These are phyloP conservation scores for Colletotrichum sansevieriae DNA, from an alignment of 2,329 filamentous ascomycete genomes.

Conservation along the genomic window DNA sequence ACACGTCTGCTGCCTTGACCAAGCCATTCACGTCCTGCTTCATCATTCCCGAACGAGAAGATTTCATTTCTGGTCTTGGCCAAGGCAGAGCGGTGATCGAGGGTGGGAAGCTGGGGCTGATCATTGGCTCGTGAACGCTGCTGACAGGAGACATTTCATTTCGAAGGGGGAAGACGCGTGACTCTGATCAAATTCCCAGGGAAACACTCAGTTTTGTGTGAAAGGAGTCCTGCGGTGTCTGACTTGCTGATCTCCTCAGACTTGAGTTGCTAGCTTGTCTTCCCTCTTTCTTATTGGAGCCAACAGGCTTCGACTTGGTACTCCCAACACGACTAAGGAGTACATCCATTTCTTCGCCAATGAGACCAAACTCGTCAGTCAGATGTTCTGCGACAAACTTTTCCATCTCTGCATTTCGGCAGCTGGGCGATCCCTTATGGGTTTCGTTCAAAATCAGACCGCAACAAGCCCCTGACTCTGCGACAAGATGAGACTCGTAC, in stretches of 20 bases:
- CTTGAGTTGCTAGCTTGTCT: not conserved
- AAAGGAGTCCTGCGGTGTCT: not conserved
- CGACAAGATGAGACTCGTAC: not conserved
- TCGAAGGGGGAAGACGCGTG: not conserved
- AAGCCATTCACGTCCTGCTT: not conserved
- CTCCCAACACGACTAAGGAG: not conserved
- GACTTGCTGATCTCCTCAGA: not conserved
- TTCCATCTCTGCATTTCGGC: not conserved
- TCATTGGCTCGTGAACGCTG: conserved; percentile 18
- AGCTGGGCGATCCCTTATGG: not conserved
- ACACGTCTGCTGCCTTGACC: not conserved
- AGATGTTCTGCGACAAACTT: not conserved
- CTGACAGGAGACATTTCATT: not conserved
- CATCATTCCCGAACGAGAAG: conserved; percentile 2
- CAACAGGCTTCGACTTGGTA: not conserved
- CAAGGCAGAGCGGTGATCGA: not conserved
- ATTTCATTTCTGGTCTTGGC: conserved; percentile 1
- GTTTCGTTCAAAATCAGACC: not conserved
- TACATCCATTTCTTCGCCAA: conserved; percentile 11
- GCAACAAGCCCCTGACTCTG: not conserved
- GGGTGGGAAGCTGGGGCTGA: too few relatives aligned
- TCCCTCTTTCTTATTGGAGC: not conserved
- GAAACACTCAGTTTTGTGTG: not conserved
- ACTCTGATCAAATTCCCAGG: not conserved
- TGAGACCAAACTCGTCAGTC: not conserved